Base-by-base conservation (phyloP, 208 protist species). In the Leishmania major region DNA sequence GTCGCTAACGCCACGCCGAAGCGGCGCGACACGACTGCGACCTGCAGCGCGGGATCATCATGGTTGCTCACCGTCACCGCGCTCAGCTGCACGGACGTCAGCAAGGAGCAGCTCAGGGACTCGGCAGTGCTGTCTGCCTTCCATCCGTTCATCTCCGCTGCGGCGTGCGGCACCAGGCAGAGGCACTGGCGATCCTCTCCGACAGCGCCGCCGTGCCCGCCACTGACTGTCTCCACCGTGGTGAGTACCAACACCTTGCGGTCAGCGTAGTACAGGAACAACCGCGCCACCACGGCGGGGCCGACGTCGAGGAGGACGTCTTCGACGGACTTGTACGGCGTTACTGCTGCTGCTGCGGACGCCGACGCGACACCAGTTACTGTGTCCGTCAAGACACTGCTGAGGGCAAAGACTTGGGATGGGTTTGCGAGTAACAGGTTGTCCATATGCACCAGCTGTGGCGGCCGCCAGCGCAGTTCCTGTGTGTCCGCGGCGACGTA, bases 191-290 rank as follows among this genome's bases (percentile, higher is more conserved):
- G 78, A 35, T 76, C 75, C 15, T 80, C 81, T 6, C 71, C 69
- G 31, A 37, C 64, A 17, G 10, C 43, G 13, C 45, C 43, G 7
- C 60, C 47, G 51, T 51, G 22, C 13, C 55, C 69, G 17, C 72
- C 57, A 28, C 47, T 55, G 45, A 67, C 62, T 22, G 80, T 84
- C 57, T 81, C 84, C 22, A 90, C 84, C 10, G 87, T 90, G 40
- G 83, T 84, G 51, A 90, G 77, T 53, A 87, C 82, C 17, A 90
- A 67, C 72, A 90, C 84, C 31, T 87, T 85, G 77, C 84, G 84
- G 73, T 88, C 87, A 6, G 83, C 87, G 70, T 90, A 90, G 69
- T 84, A 90, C 35, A 90, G 82, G 59, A 90, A 88, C 55, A 90
- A 79, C n/a, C 82, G 87, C 1, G 82, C 80, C 51, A 88, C 79